phyloP scores from a whole-genome alignment of 441 rosid species.

The Rhodomyrtus psidioides region DNA sequence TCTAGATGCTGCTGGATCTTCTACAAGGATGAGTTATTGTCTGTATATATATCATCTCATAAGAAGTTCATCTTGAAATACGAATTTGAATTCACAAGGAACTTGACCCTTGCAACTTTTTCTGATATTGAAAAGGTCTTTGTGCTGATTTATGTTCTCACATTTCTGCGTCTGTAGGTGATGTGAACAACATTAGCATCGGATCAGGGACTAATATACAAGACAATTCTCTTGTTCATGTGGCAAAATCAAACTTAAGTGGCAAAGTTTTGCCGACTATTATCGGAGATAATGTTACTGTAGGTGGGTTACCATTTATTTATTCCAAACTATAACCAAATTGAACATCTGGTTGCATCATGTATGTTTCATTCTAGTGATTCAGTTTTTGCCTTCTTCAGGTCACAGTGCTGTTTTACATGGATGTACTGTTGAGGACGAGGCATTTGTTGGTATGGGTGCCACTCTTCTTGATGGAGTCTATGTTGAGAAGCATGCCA shows the following conservation, averaged over 20 bases:
- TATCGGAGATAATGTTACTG: slow-evolving; percentile 87
- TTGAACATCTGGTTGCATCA: background rate
- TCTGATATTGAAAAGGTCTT: background rate
- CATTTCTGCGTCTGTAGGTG: slow-evolving; percentile 37
- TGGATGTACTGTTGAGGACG: slow-evolving; percentile 96
- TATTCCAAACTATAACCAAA: background rate
- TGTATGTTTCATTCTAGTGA: background rate
- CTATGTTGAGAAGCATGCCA: slow-evolving; percentile 73
- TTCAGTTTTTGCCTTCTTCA: slow-evolving; percentile 24
- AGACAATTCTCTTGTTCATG: slow-evolving; percentile 91
- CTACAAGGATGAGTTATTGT: background rate
- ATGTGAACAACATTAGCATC: slow-evolving; percentile 65
- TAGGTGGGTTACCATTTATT: slow-evolving; percentile 42
- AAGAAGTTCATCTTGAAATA: background rate
- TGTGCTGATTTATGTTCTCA: background rate
- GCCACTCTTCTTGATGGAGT: slow-evolving; percentile 90
- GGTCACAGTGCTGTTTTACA: slow-evolving; percentile 94
- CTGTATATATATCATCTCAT: background rate
- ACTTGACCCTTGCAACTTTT: background rate
- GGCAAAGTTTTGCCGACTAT: slow-evolving; percentile 84
- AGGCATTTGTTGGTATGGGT: slow-evolving; percentile 87
- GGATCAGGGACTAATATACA: slow-evolving; percentile 95
- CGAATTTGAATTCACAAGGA: background rate
- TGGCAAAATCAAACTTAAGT: slow-evolving; percentile 85
- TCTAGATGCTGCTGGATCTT: background rate